Conservation (phyloP, 345 rosid species). For the Aurinia saxatilis region DNA sequence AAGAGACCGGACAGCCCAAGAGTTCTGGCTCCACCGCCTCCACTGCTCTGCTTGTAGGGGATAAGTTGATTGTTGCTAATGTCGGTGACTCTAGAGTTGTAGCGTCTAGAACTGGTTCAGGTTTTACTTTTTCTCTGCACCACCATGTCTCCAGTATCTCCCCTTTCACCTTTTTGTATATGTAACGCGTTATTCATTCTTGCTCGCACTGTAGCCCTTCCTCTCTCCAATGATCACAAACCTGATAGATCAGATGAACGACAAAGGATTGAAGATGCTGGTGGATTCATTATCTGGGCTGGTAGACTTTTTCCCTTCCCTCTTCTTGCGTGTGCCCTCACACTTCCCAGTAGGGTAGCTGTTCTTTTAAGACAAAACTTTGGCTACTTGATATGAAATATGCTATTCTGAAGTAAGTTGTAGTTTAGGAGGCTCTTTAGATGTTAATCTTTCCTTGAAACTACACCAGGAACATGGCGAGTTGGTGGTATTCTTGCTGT, state of each 20-base stretch:
- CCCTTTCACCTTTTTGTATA: not conserved
- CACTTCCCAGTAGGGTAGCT: no score
- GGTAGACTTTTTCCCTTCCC: slow-evolving; percentile 31
- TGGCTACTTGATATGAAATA: no score
- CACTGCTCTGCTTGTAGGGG: slow-evolving; percentile 82
- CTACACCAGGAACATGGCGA: slow-evolving; percentile 89
- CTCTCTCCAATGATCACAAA: slow-evolving; percentile 93
- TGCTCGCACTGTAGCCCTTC: slow-evolving; percentile 50
- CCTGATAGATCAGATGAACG: slow-evolving; percentile 97
- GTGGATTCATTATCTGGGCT: slow-evolving; percentile 99
- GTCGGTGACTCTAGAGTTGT: slow-evolving; percentile 99
- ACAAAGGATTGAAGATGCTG: slow-evolving; percentile 93
- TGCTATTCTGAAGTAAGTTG: not conserved
- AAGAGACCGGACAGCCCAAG: slow-evolving; percentile 72
- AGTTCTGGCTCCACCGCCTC: slow-evolving; percentile 98
- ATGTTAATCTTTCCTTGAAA: not conserved
- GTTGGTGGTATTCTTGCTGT: slow-evolving; percentile 99
- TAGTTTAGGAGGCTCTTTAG: not conserved
- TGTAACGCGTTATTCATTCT: not conserved
- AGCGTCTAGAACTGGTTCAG: slow-evolving; percentile 79
- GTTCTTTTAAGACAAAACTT: no score
- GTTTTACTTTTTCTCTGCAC: slow-evolving; percentile 22
- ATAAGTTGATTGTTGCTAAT: slow-evolving; percentile 87
- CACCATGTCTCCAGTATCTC: not conserved
- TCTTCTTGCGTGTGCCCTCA: not conserved